Evolutionary conservation across 768 basidiomycete species (phyloP), one percentile per base, ranked within the genome.

Genomic region (Boletus patriciae): DNA sequence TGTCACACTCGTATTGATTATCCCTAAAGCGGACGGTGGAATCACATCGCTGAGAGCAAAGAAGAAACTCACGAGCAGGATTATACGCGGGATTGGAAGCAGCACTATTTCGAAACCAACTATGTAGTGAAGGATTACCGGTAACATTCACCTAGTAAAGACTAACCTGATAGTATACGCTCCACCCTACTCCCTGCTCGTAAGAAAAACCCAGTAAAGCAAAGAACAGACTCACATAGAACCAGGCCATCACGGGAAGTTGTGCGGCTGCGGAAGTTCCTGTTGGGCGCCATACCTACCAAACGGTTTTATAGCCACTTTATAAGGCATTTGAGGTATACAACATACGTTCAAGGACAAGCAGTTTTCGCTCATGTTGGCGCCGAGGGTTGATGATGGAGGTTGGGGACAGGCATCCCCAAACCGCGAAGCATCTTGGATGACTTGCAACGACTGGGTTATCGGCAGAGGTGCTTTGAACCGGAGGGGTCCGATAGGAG

Each of bases 331-430:
- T 47, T 38, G 31, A 31, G 18, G 38, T 1, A 2, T 4, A 29
- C 10, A 18, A 48, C 64, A 8, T 56, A 65, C 84, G 58, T 85
- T 84, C 44, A 86, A 67, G 42, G 70, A 74, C n/a, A 86, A 63
- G 56, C 84, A 86, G 54, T 84, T 78, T 64, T 86, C 84, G 9
- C 71, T 72, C 10, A 78, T 70, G 3, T 76, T 72, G 13, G 79
- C 82, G 16, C 78, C 79, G 0, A 81, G 65, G 25, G 47, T 62
- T 4, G 59, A 34, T 10, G 57, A 62, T 11, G 74, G 65, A 11
- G 75, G 75, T 55, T 84, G 84, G 21, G 81, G 82, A 63, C 83
- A 86, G 2, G 81, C 82, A 57, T 81, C 74, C 0, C 83, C 82
- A 55, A 85, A 85, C 9, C 63, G 50, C 13, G 77, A 75, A 13